These are phyloP conservation scores for Marsdenia floribunda DNA, from an alignment of 257 asterid genomes.

Conservation along the genomic window DNA sequence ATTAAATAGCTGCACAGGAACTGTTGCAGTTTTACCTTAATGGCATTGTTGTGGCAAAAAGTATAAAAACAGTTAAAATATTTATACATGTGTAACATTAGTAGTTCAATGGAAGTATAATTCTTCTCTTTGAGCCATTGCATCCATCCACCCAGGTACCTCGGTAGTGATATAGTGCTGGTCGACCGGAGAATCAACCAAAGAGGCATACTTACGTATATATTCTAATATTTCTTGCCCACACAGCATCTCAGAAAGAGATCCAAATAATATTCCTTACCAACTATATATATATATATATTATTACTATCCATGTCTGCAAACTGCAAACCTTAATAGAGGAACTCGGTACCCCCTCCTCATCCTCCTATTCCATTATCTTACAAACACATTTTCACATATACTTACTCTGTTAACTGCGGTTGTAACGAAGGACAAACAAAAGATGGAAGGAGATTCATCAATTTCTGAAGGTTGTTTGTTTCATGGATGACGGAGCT, in stretches of 20 bases:
- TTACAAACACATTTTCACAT: too few relatives aligned
- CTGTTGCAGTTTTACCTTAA: constrained; percentile 10
- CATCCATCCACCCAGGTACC: too few relatives aligned
- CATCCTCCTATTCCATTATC: too few relatives aligned
- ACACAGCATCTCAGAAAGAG: not conserved
- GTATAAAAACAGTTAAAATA: not conserved
- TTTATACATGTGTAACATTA: not conserved
- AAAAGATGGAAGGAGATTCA: not conserved
- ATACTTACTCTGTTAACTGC: not conserved
- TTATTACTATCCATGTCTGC: not conserved
- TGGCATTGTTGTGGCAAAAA: not conserved
- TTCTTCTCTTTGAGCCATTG: too few relatives aligned
- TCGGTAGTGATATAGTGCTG: not conserved
- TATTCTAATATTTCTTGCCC: not conserved
- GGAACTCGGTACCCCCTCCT: not conserved
- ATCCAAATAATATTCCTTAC: constrained; percentile 42
- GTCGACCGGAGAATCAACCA: not conserved
- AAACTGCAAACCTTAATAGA: not conserved
- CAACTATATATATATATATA: constrained; percentile 12
- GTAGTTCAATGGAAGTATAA: not conserved
- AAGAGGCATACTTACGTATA: not conserved
- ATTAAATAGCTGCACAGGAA: constrained; percentile 15
- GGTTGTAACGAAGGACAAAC: not conserved
- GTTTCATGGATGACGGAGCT: not conserved
- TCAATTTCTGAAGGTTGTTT: too few relatives aligned